Conservation (phyloP, 495 filamentous ascomycete species). For the Saxophila tyrrhenica region DNA sequence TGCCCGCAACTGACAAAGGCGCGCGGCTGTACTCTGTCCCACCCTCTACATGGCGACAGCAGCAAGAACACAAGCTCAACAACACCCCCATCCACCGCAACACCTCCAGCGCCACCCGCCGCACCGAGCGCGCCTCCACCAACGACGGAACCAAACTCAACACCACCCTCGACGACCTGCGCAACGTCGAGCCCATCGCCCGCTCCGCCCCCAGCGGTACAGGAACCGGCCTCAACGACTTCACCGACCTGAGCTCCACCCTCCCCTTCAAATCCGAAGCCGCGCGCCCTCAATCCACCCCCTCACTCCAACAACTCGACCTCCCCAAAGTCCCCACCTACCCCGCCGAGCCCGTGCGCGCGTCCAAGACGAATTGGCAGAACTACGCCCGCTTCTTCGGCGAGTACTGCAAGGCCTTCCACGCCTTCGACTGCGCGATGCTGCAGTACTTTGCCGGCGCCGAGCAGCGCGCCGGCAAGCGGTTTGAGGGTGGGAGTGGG, state of each 20-base stretch:
- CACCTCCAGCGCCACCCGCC: background rate
- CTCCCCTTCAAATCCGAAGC: slow-evolving; percentile 65
- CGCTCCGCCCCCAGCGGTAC: slow-evolving; percentile 25
- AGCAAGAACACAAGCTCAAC: slow-evolving; percentile 4
- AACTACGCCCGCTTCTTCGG: slow-evolving; percentile 52
- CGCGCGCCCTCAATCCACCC: slow-evolving; percentile 34
- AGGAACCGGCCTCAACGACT: slow-evolving; percentile 42
- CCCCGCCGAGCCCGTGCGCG: slow-evolving; percentile 32
- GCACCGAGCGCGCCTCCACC: slow-evolving; percentile 6
- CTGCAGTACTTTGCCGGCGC: slow-evolving; percentile 55
- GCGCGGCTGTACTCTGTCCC: slow-evolving; percentile 18
- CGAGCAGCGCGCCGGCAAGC: slow-evolving; percentile 27
- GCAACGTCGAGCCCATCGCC: slow-evolving; percentile 54
- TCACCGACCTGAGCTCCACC: slow-evolving; percentile 52
- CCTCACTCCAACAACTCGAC: slow-evolving; percentile 32
- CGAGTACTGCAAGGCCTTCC: slow-evolving; percentile 60
- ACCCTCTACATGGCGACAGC: slow-evolving; percentile 17
- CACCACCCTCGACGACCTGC: slow-evolving; percentile 53
- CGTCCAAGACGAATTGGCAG: slow-evolving; percentile 36
- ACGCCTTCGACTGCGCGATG: slow-evolving; percentile 52
- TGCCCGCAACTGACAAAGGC: slow-evolving; percentile 1
- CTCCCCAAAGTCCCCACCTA: slow-evolving; percentile 55
- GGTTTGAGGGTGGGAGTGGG: slow-evolving; percentile 15
- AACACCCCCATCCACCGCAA: slow-evolving; percentile 4
- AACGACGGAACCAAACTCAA: slow-evolving; percentile 35